Base-by-base conservation (phyloP, 371 early-diverging fungal species). In the Basidiobolus meristosporus region DNA sequence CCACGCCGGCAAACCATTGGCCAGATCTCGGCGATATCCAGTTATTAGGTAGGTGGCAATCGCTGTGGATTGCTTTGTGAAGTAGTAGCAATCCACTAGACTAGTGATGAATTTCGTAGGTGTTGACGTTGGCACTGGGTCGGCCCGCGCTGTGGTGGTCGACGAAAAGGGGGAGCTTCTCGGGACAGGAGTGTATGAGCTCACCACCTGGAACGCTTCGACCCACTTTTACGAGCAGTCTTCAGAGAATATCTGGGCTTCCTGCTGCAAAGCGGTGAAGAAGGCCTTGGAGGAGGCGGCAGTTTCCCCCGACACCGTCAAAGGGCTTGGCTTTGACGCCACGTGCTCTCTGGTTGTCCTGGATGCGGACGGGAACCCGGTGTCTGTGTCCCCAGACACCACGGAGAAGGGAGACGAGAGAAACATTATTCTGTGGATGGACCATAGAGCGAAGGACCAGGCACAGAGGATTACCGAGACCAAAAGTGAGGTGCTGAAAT, bases 391-490 rank as follows among this genome's bases (percentile, higher is more conserved):
- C 23, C 50, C 56, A 6, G 48, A 21, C 0, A 48, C 47, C 31
- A 5, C 26, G 3, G 9, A 26, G 9, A 9, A 26, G 42, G 45
- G 52, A 19, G 55, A 66, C 28, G 40, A 67, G 31, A 52, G 53
- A 31, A 75, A 82, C 37, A 56, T 79, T 28, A 73, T 80, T 35
- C 54, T 82, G 46, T 82, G 83, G 83, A 72, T 73, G 42, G 81
- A 82, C 50, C 81, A 80, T 45, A 60, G 83, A 3, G 75, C 79
- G 2, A 56, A 57, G 7, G 60, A 62, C 0, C 73, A 79, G 48
- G 78, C 83, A 31, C 53, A 55, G 4, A 58, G 61, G 14, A 72
- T 82, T 51, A 71, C 73, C 36, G 63, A 59, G 6, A 75, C 75
- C 1, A 48, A 55, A 16, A 70, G 70, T 39, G 39, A 50, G 2